Evolutionary conservation across 2,329 filamentous ascomycete species (phyloP).

Genomic region (Magnaporthales sp.): DNA sequence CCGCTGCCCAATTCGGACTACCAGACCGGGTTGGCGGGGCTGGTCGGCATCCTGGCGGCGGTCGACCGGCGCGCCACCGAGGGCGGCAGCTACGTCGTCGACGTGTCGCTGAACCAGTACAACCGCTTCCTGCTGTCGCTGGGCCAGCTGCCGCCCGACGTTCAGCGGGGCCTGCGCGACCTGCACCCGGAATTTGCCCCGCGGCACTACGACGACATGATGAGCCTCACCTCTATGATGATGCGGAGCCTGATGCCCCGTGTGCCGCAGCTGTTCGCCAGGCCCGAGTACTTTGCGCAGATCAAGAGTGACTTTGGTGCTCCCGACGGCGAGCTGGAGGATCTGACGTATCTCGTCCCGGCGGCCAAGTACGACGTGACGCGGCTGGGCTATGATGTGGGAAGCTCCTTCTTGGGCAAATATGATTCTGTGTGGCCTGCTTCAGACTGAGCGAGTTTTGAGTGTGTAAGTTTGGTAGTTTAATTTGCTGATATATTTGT

Average conservation of each 20-base stretch:
- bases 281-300: neutral
- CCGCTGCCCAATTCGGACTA: constrained; percentile 51
- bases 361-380: neutral
- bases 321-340: neutral
- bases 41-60: constrained; percentile 60
- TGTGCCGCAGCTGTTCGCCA: neutral
- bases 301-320: neutral
- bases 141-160: constrained; percentile 43
- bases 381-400: neutral
- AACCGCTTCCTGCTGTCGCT: constrained; percentile 56
- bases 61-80: constrained; percentile 50
- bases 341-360: neutral
- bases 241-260: neutral
- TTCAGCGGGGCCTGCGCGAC: constrained; percentile 41
- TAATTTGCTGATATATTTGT: no score
- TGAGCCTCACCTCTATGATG: neutral
- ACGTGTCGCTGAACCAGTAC: constrained; percentile 57
- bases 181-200: constrained; percentile 5
- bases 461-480: no score
- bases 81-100: constrained; percentile 59
- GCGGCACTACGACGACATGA: constrained; percentile 3
- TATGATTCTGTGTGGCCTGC: neutral
- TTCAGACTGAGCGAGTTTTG: no score
- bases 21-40: constrained; percentile 31
- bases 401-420: neutral